phyloP scores from a whole-genome alignment of 2,329 filamentous ascomycete genomes.

The Grosmannia serpens region DNA sequence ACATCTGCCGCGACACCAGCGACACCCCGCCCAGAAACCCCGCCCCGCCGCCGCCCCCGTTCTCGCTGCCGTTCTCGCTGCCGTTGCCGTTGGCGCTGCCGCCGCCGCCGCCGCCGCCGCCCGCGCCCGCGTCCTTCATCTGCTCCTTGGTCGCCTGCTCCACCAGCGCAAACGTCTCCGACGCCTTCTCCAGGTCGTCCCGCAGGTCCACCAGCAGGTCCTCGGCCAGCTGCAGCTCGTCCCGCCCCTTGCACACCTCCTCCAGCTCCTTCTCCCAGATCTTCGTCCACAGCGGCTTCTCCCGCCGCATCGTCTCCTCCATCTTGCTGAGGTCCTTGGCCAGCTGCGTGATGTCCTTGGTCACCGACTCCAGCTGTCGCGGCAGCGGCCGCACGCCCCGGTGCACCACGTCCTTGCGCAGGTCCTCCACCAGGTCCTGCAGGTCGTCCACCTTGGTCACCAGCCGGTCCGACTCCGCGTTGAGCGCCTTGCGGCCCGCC shows the following conservation, averaged over 20 bases:
- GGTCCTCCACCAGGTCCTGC: slow-evolving; percentile 92
- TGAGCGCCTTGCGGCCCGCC: slow-evolving; percentile 75
- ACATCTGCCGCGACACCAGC: slow-evolving; percentile 19
- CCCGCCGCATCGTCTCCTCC: slow-evolving; percentile 79
- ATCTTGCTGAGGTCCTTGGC: slow-evolving; percentile 85
- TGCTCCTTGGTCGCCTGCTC: slow-evolving; percentile 99
- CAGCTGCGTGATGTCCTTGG: slow-evolving; percentile 73
- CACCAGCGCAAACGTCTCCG: slow-evolving; percentile 85
- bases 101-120: slow-evolving; percentile 37
- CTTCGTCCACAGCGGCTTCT: slow-evolving; percentile 97
- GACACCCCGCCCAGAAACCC: slow-evolving; percentile 1
- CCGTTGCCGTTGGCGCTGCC: slow-evolving; percentile 21
- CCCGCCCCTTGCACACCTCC: slow-evolving; percentile 88
- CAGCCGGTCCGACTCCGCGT: slow-evolving; percentile 77
- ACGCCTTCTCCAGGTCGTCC: slow-evolving; percentile 90
- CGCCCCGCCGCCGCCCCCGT: slow-evolving; percentile 29
- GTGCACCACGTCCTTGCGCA: slow-evolving; percentile 91
- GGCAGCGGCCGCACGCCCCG: slow-evolving; percentile 86
- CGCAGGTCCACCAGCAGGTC: slow-evolving; percentile 85
- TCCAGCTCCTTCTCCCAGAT: slow-evolving; percentile 98
- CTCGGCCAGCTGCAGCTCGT: slow-evolving; percentile 92
- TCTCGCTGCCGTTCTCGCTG: slow-evolving; percentile 38
- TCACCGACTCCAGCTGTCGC: slow-evolving; percentile 77
- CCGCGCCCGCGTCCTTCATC: slow-evolving; percentile 59
- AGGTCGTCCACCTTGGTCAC: slow-evolving; percentile 90